A percentile compares a stretch with the other conserved stretches of the same genome.
phyloP scores from a whole-genome alignment of 805 yeast genomes.

The Novakomyces olei region DNA sequence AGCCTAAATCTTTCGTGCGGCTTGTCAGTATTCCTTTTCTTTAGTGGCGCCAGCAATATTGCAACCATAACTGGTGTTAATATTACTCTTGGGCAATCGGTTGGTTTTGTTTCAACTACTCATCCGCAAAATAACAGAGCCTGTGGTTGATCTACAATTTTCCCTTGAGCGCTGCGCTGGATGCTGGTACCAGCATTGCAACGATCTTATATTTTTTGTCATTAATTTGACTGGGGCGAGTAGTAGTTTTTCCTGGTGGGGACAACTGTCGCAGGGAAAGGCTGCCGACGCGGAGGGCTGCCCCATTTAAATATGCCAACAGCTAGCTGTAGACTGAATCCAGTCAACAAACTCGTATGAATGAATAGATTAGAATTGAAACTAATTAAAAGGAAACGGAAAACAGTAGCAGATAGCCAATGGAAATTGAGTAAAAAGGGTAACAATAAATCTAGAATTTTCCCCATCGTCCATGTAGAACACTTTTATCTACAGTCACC shows the following conservation, averaged over 20 bases:
- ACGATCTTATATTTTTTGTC: constrained; percentile 35
- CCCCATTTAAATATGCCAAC: no score
- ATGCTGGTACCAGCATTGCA: constrained; percentile 44
- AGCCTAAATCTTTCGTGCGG: constrained; percentile 21
- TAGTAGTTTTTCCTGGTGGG: constrained; percentile 46
- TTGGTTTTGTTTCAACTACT: constrained; percentile 36
- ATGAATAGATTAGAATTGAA: no score
- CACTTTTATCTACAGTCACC: no score
- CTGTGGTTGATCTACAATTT: constrained; percentile 65
- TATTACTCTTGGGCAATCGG: constrained; percentile 34
- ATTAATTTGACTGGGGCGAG: constrained; percentile 23
- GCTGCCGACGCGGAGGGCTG: constrained; percentile 4
- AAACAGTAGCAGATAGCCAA: no score
- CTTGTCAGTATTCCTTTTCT: constrained; percentile 47
- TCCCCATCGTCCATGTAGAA: no score
- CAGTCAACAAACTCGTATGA: no score
- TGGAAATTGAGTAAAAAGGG: no score
- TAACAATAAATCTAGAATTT: no score
- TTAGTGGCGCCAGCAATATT: constrained; percentile 33
- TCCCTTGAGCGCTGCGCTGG: constrained; percentile 40
- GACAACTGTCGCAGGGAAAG: constrained; percentile 17
- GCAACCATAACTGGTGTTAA: constrained; percentile 60
- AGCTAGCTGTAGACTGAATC: no score
- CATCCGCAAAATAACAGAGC: constrained; percentile 28
- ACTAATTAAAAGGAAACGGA: no score